Conservation (phyloP, 2,329 filamentous ascomycete genomes). For the Stromatinia cepivora region DNA sequence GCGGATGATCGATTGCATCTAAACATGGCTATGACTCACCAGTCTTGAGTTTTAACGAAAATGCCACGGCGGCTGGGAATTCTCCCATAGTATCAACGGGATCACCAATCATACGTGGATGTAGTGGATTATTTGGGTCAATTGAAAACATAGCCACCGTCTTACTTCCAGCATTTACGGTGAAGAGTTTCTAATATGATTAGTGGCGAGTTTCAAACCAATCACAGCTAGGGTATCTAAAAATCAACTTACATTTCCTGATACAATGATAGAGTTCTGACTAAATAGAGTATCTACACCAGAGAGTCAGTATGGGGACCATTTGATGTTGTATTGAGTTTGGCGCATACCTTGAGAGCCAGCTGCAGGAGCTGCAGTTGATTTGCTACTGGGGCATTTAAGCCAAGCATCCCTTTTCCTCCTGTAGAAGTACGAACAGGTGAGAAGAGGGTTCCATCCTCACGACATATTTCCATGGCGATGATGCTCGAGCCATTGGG, state of each 20-base stretch:
- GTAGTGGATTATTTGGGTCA: conserved; percentile 44
- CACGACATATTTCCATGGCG: conserved; percentile 47
- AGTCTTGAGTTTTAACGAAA: conserved; percentile 46
- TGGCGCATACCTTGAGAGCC: background rate
- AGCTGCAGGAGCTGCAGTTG: background rate
- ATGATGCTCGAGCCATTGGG: conserved; percentile 48
- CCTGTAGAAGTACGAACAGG: conserved; percentile 48
- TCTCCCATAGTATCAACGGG: conserved; percentile 49
- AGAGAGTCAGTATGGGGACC: background rate
- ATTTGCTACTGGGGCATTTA: conserved; percentile 38
- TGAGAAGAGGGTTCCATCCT: conserved; percentile 49
- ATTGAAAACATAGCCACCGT: conserved; percentile 52
- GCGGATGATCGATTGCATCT: background rate
- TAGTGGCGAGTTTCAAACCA: background rate
- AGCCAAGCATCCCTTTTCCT: conserved; percentile 47
- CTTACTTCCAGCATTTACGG: conserved; percentile 55
- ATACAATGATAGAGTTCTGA: conserved; percentile 52
- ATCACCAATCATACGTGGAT: conserved; percentile 47
- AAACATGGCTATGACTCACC: conserved; percentile 16
- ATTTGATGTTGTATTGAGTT: background rate
- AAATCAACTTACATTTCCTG: conserved; percentile 35
- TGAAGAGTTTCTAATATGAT: conserved; percentile 50
- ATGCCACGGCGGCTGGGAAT: conserved; percentile 54
- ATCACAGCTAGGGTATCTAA: background rate
- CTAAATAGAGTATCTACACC: conserved; percentile 51